Percentiles rank a stretch among this genome's conserved stretches.
These are phyloP conservation scores for Aspergillus ochraceus DNA, from an alignment of 2,329 filamentous ascomycete species.

Conservation along the genomic window DNA sequence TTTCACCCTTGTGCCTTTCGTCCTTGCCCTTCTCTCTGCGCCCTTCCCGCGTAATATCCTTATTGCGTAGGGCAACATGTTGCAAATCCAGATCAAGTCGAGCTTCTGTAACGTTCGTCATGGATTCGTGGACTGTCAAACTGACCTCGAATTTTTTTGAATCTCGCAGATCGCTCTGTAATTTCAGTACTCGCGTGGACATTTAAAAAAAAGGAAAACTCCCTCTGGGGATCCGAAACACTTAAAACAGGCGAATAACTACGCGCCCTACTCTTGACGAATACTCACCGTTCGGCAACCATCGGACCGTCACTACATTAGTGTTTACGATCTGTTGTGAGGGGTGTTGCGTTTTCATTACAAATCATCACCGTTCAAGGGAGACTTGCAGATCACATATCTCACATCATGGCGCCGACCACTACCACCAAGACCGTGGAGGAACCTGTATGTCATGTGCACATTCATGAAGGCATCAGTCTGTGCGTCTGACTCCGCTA, in stretches of 20 bases:
- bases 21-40: constrained; percentile 2
- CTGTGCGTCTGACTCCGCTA: background rate
- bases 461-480: background rate
- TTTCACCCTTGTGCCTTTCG: background rate
- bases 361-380: background rate
- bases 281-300: background rate
- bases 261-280: background rate
- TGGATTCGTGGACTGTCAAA: constrained; percentile 13
- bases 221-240: background rate
- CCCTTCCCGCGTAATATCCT: constrained; percentile 18
- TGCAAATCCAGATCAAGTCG: constrained; percentile 9
- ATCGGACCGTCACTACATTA: background rate
- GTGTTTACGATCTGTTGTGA: background rate
- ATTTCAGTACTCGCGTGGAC: constrained; percentile 12
- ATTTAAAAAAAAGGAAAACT: constrained; percentile 1
- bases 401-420: constrained; percentile 27
- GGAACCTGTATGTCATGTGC: constrained; percentile 22
- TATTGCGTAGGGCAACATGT: constrained; percentile 20
- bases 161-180: constrained; percentile 19
- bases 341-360: background rate
- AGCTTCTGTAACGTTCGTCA: constrained; percentile 16
- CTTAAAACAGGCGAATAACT: background rate
- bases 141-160: constrained; percentile 18
- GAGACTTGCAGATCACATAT: background rate
- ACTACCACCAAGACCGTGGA: constrained; percentile 28